Evolutionary conservation across 805 yeast species (phyloP), one percentile per base, ranked within the genome.

Genomic region (Yarrowia bubula): DNA sequence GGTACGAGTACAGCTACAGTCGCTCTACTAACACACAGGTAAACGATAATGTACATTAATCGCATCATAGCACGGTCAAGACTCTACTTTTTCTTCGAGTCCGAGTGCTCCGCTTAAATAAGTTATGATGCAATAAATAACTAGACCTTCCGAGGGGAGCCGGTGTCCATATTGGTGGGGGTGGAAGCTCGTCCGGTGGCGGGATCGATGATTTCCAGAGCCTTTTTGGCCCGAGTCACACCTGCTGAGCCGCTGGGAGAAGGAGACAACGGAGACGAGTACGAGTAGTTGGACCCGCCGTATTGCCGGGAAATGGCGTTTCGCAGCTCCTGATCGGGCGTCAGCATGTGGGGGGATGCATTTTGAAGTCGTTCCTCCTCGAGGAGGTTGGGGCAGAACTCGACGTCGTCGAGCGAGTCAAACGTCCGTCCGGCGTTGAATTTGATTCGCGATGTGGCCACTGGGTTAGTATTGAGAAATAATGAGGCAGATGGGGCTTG

Each of bases 361-460:
- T 47, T 33, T 17, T 35, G n/a, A n/a, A 57, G 57, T 55, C 63
- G 65, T 35, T 44, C 47, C 14, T 68, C 69, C 41, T 69, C 70
- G 10, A 66, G 47, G 18, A 69, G 50, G 38, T 61, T 75, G 22
- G 87, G 87, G 67, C 85, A 84, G 72, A 87, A 87, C 75, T 86
- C 91, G 38, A 81, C 72, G 70, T 87, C 91, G 68, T 86, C 88
- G 71, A 84, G 89, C 46, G 80, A 70, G 69, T 86, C 90, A 74
- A 87, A 86, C 33, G 88, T 81, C 69, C 87, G 82, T 69, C 85
- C 84, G 48, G 84, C 80, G 69, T 85, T 83, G 70, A 85, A 80
- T 55, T 55, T 55, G 47, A 55, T 55, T 55, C 61, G 61, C 17
- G 61, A 55, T 3, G 61, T 55, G 10, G 61, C 61, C 61, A 55